A percentile compares a stretch with the other conserved stretches of the same genome.
Evolutionary conservation across 2,329 filamentous ascomycete genomes (phyloP).

Genomic region (Alternaria triticina): DNA sequence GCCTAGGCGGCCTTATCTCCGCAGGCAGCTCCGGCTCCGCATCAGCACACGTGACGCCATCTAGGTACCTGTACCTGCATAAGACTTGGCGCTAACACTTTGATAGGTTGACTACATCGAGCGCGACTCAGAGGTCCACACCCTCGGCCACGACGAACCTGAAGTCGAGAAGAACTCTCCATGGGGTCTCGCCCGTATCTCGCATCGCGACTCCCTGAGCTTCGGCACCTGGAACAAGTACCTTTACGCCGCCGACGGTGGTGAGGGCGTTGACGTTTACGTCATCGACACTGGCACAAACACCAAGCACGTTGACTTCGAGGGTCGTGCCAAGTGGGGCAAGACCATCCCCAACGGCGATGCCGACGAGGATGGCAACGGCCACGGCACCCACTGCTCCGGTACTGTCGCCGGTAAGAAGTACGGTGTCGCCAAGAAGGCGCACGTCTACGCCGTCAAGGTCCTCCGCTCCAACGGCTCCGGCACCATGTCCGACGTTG

Average conservation of each 20-base stretch:
- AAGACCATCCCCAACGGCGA: conserved; percentile 91
- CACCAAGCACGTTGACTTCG: conserved; percentile 92
- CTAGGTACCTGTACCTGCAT: conserved; percentile 15
- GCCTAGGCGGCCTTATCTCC: conserved; percentile 34
- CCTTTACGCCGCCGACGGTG: conserved; percentile 85
- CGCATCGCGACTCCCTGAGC: conserved; percentile 83
- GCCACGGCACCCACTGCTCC: conserved; percentile 98
- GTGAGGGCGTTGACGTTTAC: conserved; percentile 98
- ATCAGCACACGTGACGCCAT: conserved; percentile 35
- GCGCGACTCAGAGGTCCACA: conserved; percentile 90
- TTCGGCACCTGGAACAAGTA: conserved; percentile 99
- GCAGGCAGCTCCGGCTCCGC: conserved; percentile 36
- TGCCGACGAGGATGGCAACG: conserved; percentile 91
- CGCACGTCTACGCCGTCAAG: conserved; percentile 95
- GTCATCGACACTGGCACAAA: conserved; percentile 99
- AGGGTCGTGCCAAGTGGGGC: conserved; percentile 93
- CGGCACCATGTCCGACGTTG: conserved; percentile 97
- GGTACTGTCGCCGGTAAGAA: conserved; percentile 98
- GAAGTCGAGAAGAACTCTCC: conserved; percentile 88
- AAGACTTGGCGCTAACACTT: conserved; percentile 34
- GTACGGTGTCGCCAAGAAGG: conserved; percentile 99
- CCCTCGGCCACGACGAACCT: conserved; percentile 62
- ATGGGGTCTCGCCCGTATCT: conserved; percentile 99
- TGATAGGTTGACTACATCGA: conserved; percentile 92
- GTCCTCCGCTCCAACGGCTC: conserved; percentile 97